Evolutionary conservation across 371 early-diverging fungal genomes (phyloP), one percentile per base, ranked within the genome.

Genomic region (Polyrhizophydium stewartii): DNA sequence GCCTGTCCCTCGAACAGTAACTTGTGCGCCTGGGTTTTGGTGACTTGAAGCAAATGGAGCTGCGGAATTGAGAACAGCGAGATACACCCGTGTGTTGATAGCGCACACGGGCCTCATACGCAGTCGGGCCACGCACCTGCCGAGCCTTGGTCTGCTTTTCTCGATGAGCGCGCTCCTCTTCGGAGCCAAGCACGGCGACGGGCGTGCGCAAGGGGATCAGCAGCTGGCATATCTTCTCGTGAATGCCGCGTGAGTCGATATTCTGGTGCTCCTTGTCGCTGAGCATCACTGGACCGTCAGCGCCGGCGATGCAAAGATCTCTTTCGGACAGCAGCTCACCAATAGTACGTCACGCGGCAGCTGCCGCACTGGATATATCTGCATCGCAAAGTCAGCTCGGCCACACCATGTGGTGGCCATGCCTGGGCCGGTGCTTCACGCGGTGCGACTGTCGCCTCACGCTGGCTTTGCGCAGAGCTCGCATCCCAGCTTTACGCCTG

Each of bases 391-490:
- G 19, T 45, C n/a, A 45, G 45, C 45, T 5, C 6, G 19, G 40
- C 19, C 40, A 19, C 10, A 19, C 10, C 22, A 10, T 6, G 47
- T 46, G 19, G 10, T 22, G 47, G 7, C 22, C 47, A 25, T 7
- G 19, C 10, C 22, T 9, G 22, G 6, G 25, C 22, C 19, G 19
- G 7, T 5, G 7, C 47, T 46, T 22, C 22, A 25, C 6, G 7
- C 46, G 13, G 12, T 17, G 58, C 32, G 56, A 10, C 5, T 41
- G 27, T 12, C 21, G 21, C 60, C 71, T 56, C 59, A 74, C 68
- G 78, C 78, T 57, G 78, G 78, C 60, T 74, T 75, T 22, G 72
- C 78, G 43, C 78, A 78, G 19, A 78, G 70, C 61, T 78, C 78
- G 63, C 78, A 78, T 16, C 31, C 50, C 30, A 70, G 68, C 57